These are phyloP conservation scores for Salvia miltiorrhiza DNA, from an alignment of 257 asterid genomes.

Conservation along the genomic window DNA sequence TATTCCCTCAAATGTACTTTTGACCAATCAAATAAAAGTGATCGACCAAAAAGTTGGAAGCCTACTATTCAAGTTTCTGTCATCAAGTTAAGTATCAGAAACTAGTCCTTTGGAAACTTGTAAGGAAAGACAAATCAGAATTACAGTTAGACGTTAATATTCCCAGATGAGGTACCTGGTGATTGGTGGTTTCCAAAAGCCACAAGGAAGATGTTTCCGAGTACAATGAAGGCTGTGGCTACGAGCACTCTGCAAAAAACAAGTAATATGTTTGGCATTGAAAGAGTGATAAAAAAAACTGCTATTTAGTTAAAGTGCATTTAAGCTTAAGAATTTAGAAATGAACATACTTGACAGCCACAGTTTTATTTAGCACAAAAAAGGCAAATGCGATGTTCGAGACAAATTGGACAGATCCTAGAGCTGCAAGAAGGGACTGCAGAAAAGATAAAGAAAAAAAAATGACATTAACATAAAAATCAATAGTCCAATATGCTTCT, in stretches of 20 bases:
- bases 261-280: slow-evolving; percentile 18
- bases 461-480: slow-evolving; percentile 5
- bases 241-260: slow-evolving; percentile 62
- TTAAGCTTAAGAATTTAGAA: slow-evolving; percentile 7
- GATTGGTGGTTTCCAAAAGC: slow-evolving; percentile 99
- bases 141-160: slow-evolving; percentile 6
- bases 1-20: background rate
- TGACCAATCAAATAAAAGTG: background rate
- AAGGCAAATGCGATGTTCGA: slow-evolving; percentile 90
- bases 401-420: slow-evolving; percentile 94
- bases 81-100: slow-evolving; percentile 3
- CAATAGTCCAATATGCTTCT: slow-evolving; percentile 15
- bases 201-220: slow-evolving; percentile 94
- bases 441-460: slow-evolving; percentile 17
- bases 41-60: background rate
- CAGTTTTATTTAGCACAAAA: slow-evolving; percentile 81
- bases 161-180: slow-evolving; percentile 64
- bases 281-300: slow-evolving; percentile 3
- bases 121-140: slow-evolving; percentile 10
- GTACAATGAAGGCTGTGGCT: slow-evolving; percentile 93
- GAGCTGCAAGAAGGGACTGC: slow-evolving; percentile 98
- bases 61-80: background rate
- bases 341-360: slow-evolving; percentile 70
- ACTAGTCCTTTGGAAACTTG: background rate
- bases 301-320: slow-evolving; percentile 20